These are phyloP conservation scores for Mycena capillaripes DNA, from an alignment of 768 basidiomycete genomes.

Conservation along the genomic window DNA sequence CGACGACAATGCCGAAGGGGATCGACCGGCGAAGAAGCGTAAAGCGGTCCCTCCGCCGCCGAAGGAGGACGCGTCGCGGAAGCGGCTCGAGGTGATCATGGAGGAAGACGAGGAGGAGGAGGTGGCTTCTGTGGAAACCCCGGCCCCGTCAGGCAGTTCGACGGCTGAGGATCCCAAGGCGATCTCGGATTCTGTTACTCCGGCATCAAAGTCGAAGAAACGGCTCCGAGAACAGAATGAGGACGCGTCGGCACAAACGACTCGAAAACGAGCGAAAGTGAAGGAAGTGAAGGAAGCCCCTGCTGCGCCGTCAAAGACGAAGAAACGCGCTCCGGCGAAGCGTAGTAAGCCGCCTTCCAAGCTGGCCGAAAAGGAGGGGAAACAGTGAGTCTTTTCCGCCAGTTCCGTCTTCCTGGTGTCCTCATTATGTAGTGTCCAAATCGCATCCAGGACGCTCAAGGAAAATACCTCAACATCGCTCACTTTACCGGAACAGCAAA, in stretches of 20 bases:
- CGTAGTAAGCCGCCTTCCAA: constrained; percentile 6
- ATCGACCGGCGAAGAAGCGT: constrained; percentile 5
- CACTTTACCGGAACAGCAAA: neutral
- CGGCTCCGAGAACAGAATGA: constrained; percentile 16
- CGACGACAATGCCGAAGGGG: neutral
- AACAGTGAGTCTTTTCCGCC: neutral
- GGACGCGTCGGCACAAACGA: neutral
- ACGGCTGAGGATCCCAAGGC: neutral
- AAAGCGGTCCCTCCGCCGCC: neutral
- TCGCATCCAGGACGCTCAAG: constrained; percentile 22
- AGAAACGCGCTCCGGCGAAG: constrained; percentile 24
- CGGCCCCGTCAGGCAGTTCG: neutral
- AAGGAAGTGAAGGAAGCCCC: neutral
- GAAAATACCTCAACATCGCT: constrained; percentile 12
- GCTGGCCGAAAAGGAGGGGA: neutral
- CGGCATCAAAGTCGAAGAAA: constrained; percentile 14
- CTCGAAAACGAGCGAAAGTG: constrained; percentile 22
- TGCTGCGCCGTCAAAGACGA: constrained; percentile 9
- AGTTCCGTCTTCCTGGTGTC: neutral
- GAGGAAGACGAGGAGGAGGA: constrained; percentile 34
- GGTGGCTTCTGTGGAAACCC: constrained; percentile 2
- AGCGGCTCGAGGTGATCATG: constrained; percentile 22
- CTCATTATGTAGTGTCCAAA: neutral
- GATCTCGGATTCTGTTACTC: neutral
- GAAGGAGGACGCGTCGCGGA: neutral